Evolutionary conservation across 345 rosid genomes (phyloP).

Genomic region (Pistacia atlantica): DNA sequence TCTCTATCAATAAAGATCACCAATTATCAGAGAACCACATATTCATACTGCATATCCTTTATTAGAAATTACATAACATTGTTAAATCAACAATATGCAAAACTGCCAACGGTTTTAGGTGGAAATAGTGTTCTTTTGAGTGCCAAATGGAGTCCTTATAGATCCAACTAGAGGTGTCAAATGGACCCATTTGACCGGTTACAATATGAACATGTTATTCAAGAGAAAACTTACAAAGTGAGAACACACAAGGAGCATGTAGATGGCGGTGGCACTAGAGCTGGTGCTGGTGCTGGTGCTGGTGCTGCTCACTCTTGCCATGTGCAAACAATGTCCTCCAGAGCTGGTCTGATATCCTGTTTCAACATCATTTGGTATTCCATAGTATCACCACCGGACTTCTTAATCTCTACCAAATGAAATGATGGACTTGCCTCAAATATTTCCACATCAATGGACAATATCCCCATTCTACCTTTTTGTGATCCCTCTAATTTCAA

Average conservation of each 20-base stretch:
- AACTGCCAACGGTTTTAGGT: not conserved
- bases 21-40: not conserved
- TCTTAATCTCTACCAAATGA: constrained; percentile 46
- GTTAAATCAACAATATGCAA: not conserved
- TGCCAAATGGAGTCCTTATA: not conserved
- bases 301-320: constrained; percentile 45
- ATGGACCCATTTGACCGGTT: not conserved
- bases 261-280: not conserved
- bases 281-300: not conserved
- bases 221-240: not conserved
- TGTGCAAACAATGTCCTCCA: constrained; percentile 42
- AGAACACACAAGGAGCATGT: not conserved
- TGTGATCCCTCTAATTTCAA: constrained; percentile 36
- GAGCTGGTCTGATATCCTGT: constrained; percentile 40
- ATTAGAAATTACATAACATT: not conserved
- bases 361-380: constrained; percentile 38
- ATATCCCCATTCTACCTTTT: constrained; percentile 35
- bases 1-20: not conserved
- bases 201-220: not conserved
- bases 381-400: constrained; percentile 35
- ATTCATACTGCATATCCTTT: not conserved
- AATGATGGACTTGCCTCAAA: constrained; percentile 43
- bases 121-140: not conserved
- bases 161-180: not conserved
- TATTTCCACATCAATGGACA: constrained; percentile 39